Evolutionary conservation across 179 eudicot species (phyloP), one percentile per base, ranked within the genome.

Genomic region (Actinidia polygama): DNA sequence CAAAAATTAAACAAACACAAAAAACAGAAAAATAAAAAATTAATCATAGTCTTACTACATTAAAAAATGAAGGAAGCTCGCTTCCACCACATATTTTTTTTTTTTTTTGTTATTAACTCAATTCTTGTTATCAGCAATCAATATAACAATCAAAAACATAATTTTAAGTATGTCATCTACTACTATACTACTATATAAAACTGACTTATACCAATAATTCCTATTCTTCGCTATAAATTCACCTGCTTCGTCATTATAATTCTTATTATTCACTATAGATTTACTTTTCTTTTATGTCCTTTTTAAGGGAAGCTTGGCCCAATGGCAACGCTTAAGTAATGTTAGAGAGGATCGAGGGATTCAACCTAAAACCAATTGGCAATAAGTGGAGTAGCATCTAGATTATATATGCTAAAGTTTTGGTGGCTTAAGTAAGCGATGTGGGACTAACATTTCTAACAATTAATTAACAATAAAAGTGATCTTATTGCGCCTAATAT

Each of bases 181-280:
- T 50, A 19, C 7, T 7, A 15, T 19, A 47, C 12, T 19, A 7
- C 53, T n/a, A 72, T n/a, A 72, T 10, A 18, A 0, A 36, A 72
- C 51, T 7, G 75, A 21, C 77, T 73, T 73, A 30, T 40, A 49
- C 77, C 75, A 63, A 23, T 63, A 63, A n/a, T 21, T 63, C 36
- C 10, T 21, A 63, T 63, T 63, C 68, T 63, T 63, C 0, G 12
- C 68, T 53, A 53, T 53, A 19, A 59, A 59, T 11, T 15, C 18
- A 15, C 4, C n/a, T 59, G 64, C 64, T 19, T 59, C 19, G 7
- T 59, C 21, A 16, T 15, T 59, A 59, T 15, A 59, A 59, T 15
- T 59, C 78, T 75, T 26, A 21, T 50, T 73, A 36, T 61, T 61
- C 66, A 61, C 66, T 10, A n/a, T 12, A n/a, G 7, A 19, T 19